These are phyloP conservation scores for Daldinia loculata DNA, from an alignment of 495 filamentous ascomycete genomes.

Conservation along the genomic window DNA sequence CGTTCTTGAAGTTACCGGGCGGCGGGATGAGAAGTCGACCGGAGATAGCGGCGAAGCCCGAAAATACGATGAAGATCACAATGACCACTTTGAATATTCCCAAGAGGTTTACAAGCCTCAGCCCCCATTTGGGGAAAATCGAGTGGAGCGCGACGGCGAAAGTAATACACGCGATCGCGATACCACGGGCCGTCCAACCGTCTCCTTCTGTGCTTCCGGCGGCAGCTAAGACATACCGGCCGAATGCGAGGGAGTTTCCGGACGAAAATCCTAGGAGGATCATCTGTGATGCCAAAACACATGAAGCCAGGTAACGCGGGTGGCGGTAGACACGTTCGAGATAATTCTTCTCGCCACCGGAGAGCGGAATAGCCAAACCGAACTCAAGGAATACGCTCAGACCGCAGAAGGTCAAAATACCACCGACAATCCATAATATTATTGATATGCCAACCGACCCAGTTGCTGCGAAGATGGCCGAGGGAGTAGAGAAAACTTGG, in stretches of 20 bases:
- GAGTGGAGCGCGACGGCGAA: conserved; percentile 69
- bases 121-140: conserved; percentile 70
- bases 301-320: conserved; percentile 72
- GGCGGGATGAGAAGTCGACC: conserved; percentile 62
- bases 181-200: conserved; percentile 73
- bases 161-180: conserved; percentile 72
- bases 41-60: conserved; percentile 70
- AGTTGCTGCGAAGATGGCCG: conserved; percentile 57
- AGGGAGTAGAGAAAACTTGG: conserved; percentile 61
- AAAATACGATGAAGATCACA: conserved; percentile 70
- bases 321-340: conserved; percentile 71
- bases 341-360: conserved; percentile 71
- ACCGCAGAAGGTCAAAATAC: conserved; percentile 51
- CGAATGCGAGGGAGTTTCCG: conserved; percentile 73
- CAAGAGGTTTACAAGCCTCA: conserved; percentile 71
- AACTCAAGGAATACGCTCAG: conserved; percentile 62
- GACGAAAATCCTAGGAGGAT: conserved; percentile 64
- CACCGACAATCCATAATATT: conserved; percentile 52
- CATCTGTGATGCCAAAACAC: conserved; percentile 68
- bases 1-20: conserved; percentile 72
- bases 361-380: conserved; percentile 61
- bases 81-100: conserved; percentile 74
- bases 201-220: conserved; percentile 64
- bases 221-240: conserved; percentile 73
- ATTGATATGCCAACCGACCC: conserved; percentile 54